Conservation (phyloP, 2,329 filamentous ascomycete genomes). For the Byssoonygena ceratinophila region DNA sequence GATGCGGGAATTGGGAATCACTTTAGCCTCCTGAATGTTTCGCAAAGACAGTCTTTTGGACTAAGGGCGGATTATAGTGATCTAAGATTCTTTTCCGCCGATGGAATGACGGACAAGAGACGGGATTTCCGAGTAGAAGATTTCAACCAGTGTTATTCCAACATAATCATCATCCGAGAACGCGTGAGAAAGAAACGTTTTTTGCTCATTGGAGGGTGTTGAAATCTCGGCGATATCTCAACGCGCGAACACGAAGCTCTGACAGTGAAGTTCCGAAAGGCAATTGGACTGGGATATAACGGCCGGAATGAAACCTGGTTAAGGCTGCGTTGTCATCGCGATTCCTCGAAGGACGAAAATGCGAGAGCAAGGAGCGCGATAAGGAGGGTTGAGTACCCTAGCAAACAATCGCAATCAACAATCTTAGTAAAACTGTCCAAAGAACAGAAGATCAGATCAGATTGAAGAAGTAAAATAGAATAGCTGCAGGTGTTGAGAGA, state of each 20-base stretch:
- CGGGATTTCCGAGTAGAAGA: conserved; percentile 4
- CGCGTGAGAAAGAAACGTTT: conserved; percentile 8
- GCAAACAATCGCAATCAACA: background rate
- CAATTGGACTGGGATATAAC: background rate
- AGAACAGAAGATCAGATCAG: no score
- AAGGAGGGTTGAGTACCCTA: background rate
- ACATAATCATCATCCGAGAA: conserved; percentile 21
- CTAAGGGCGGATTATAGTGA: background rate
- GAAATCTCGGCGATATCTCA: background rate
- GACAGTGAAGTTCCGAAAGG: background rate
- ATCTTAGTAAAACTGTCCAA: no score
- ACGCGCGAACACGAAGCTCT: background rate
- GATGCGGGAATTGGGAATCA: background rate
- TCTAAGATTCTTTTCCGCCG: background rate
- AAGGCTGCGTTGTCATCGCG: background rate
- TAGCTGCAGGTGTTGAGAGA: no score
- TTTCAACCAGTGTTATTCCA: conserved; percentile 32
- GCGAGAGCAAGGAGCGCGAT: background rate
- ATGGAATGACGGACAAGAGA: background rate
- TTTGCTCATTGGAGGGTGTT: conserved; percentile 12
- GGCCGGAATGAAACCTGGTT: background rate
- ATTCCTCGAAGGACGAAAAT: background rate
- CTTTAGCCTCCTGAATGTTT: background rate
- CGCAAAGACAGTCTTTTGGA: background rate
- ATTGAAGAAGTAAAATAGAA: no score